phyloP scores from a whole-genome alignment of 2,329 filamentous ascomycete species.

The Hymenoscyphus fructigenus region DNA sequence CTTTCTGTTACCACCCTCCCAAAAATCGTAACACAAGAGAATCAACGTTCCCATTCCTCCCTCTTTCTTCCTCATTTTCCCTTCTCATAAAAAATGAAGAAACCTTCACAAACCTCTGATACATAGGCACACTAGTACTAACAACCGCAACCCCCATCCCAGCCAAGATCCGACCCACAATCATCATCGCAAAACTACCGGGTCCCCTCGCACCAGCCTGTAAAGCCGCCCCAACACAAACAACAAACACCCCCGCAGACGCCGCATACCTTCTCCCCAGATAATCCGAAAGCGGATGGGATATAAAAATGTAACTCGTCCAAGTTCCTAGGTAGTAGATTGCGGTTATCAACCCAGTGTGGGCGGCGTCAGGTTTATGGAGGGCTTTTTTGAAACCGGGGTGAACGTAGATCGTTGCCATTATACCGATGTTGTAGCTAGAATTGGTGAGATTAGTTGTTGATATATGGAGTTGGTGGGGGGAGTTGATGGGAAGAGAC shows the following conservation, averaged over 20 bases:
- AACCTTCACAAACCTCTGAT: constrained; percentile 48
- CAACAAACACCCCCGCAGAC: constrained; percentile 46
- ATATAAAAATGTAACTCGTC: constrained; percentile 53
- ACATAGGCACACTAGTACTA: constrained; percentile 56
- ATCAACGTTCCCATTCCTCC: too few species aligned
- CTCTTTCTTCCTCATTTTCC: too few species aligned
- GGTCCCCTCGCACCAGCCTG: constrained; percentile 46
- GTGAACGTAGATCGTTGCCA: constrained; percentile 56
- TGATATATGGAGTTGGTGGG: neutral
- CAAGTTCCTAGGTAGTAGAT: constrained; percentile 60
- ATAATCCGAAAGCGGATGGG: constrained; percentile 50
- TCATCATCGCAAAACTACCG: constrained; percentile 47
- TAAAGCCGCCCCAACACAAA: constrained; percentile 49
- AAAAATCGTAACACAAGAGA: neutral
- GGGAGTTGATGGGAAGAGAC: neutral
- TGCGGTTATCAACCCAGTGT: constrained; percentile 53
- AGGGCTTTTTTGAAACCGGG: constrained; percentile 52
- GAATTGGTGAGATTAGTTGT: neutral
- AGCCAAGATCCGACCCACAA: constrained; percentile 50
- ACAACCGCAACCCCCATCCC: constrained; percentile 55
- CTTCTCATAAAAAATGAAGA: neutral
- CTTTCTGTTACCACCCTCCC: neutral
- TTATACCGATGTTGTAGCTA: constrained; percentile 58
- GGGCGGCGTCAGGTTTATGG: constrained; percentile 44
- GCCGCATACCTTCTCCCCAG: constrained; percentile 53